Percentiles rank a stretch among this genome's conserved stretches.
Conservation (phyloP, 208 protist genomes). For the Leptomonas pyrrhocoris region DNA sequence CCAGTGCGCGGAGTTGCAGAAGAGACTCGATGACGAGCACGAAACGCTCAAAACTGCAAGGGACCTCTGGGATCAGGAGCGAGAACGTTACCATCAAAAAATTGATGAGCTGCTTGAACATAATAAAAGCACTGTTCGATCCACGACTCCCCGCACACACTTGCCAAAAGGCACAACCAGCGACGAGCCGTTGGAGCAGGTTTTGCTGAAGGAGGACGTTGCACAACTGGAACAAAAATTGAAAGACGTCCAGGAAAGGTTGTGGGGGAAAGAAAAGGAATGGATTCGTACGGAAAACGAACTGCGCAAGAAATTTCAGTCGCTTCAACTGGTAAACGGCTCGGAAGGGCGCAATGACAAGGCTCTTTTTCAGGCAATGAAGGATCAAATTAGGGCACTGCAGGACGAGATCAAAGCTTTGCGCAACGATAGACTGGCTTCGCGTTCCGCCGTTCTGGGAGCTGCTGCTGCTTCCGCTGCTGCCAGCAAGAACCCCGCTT, state of each 20-base stretch:
- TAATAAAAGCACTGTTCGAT: conserved; percentile 21
- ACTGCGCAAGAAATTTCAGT: conserved; percentile 43
- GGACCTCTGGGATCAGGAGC: conserved; percentile 66
- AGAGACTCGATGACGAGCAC: conserved; percentile 37
- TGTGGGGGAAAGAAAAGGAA: conserved; percentile 71
- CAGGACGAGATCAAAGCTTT: conserved; percentile 35
- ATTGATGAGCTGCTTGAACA: conserved; percentile 50
- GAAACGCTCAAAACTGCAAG: conserved; percentile 41
- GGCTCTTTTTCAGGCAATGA: conserved; percentile 64
- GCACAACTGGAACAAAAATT: conserved; percentile 71
- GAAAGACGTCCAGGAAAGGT: conserved; percentile 50
- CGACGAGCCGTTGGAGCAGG: conserved; percentile 48
- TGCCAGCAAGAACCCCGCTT: not conserved
- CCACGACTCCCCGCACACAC: not conserved
- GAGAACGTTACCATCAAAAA: conserved; percentile 50
- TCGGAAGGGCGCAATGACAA: conserved; percentile 40
- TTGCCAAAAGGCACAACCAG: not conserved
- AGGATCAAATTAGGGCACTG: conserved; percentile 54
- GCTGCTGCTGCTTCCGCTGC: not conserved
- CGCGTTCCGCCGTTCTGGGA: conserved; percentile 12
- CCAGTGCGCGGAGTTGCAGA: conserved; percentile 45
- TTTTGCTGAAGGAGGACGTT: conserved; percentile 75
- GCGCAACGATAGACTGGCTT: conserved; percentile 14
- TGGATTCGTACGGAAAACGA: conserved; percentile 50
- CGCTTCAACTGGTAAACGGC: conserved; percentile 28